Base-by-base conservation (phyloP, 768 basidiomycete genomes). In the Jaapia argillacea region DNA sequence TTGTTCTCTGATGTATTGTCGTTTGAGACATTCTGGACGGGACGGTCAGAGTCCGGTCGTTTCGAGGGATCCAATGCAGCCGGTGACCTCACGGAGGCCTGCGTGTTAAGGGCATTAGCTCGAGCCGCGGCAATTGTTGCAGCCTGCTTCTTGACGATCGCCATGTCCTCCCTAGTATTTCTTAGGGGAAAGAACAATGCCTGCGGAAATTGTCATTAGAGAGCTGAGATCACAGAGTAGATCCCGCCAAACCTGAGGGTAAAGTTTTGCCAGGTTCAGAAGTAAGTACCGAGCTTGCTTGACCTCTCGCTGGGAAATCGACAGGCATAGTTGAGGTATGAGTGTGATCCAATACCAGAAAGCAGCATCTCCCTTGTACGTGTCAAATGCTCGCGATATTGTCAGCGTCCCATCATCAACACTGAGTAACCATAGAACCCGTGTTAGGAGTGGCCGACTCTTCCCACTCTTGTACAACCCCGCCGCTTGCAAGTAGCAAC, bases 311-410 rank as follows among this genome's bases (percentile, higher is more conserved):
- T 93, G 84, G 2, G 85, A 85, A 31, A 99, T 71, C 1, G 94
- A 93, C 43, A 85, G 60, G 50, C 91, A 81, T 6, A 99, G 74
- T 55, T 99, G 94, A 3, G 96, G 96, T 36, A 96, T 91, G 45
- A 97, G 68, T 1, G 94, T 87, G 52, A 99, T 93, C 96, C 96
- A 99, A 61, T 90, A 97, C 96, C 96, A 99, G 50, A 85, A 86
- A 10, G 91, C 91, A 3, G 88, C 79, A 55, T 98, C 94, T 47
- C 94, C 94, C 58, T 93, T 94, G 65, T 96, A 96, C 20, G 81
- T 84, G 57, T 97, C 92, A 53, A 96, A 96, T 0, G 85, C 82
- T 36, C 81, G 74, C 20, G 84, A 81, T 44, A 87, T 79, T 2
- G 77, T 77, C 46, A 80, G 71, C 20, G 68, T 63, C 13, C 61